Base-by-base conservation (phyloP, 192 early-diverging fungal species). In the Gamsiella multidivaricata region DNA sequence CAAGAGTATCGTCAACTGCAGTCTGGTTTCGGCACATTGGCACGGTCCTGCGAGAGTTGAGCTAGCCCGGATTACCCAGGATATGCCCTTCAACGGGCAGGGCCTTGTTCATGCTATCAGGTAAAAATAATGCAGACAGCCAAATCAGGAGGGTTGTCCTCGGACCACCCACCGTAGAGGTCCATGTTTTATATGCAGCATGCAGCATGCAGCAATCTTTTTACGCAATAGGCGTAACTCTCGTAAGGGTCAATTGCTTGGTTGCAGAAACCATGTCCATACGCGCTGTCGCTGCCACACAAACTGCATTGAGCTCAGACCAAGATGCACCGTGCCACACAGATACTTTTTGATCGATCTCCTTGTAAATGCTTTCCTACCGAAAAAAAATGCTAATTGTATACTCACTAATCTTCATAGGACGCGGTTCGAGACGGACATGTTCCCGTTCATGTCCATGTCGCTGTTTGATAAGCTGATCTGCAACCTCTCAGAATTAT, bases 71-170 rank as follows among this genome's bases (percentile, higher is more conserved):
- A 62, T 67, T 7, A 29, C 47, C 1, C 63, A 65, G 45, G 57
- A 72, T 9, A 65, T 67, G 67, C 79, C 79, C 3, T 66, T 67
- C 34, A 72, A 67, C 31, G 76, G 76, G 1, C 56, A 52, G 18
- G 76, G 76, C 0, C 52, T 80, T 36, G 55, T 80, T 5, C 67
- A 70, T 50, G 76, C 76, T 14, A 69, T 79, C 25, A 54, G 75
- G 75, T 79, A 70, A 45, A 61, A 20, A 42, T 37, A 49, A 49
- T 20, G 15, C 6, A 51, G 25, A 51, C 14, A 8, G n/a, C 29
- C 29, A 34, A 34, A 55, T 0, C 31, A 55, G 20, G 33, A 32
- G 32, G 34, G 17, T 20, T 17, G 7, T n/a, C 15, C 15, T 20
- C 5, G 23, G 23, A 47, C 41, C 41, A 42, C 41, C 41, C n/a